Conservation (phyloP, 2,329 filamentous ascomycete species). For the Claviceps humidiphila region DNA sequence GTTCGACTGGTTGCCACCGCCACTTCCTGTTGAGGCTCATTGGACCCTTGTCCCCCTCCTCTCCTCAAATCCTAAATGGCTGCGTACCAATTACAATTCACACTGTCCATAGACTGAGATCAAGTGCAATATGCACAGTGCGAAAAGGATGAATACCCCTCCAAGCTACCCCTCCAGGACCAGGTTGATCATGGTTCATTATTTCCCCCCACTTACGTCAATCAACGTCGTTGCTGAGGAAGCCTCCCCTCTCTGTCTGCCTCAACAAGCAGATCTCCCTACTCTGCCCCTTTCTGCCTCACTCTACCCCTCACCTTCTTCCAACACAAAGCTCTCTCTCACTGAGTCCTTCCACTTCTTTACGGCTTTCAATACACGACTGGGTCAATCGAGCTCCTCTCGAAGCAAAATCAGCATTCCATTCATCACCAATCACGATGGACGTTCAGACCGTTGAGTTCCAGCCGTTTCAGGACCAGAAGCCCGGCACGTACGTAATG, state of each 20-base stretch:
- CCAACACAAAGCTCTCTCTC: background rate
- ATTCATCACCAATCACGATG: conserved; percentile 39
- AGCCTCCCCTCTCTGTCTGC: background rate
- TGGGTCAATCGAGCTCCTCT: background rate
- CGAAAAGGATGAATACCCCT: conserved; percentile 1
- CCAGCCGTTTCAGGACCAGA: conserved; percentile 86
- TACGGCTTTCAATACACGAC: background rate
- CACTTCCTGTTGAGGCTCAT: background rate
- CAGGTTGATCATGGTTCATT: background rate
- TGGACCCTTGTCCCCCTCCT: background rate
- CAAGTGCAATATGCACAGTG: conserved; percentile 11
- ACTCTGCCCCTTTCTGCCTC: too few species aligned
- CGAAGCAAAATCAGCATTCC: background rate
- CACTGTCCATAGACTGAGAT: background rate
- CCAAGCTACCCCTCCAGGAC: background rate
- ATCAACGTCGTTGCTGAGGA: background rate
- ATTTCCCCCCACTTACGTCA: background rate
- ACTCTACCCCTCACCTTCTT: too few species aligned
- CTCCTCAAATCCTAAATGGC: background rate
- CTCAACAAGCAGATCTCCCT: too few species aligned
- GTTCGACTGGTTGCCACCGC: background rate
- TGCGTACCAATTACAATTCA: background rate
- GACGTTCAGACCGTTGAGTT: conserved; percentile 63
- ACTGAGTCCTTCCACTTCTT: background rate
- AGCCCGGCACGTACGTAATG: conserved; percentile 86